Conservation (phyloP, 139 green algal genomes). For the Chlorella sp. region DNA sequence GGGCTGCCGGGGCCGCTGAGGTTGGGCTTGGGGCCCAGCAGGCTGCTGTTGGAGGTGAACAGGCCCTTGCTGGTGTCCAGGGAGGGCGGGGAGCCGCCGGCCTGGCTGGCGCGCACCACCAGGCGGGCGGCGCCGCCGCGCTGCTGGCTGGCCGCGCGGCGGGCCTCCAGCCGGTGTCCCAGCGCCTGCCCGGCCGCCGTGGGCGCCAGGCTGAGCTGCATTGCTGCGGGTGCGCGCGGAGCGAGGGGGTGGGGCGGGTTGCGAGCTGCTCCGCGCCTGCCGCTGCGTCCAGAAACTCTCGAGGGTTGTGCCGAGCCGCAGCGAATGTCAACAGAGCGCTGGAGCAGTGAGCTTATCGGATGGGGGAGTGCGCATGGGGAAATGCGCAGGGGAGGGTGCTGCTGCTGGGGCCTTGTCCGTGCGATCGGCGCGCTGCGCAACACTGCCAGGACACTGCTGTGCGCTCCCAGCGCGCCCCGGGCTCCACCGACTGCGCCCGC, state of each 20-base stretch:
- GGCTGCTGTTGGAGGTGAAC: slow-evolving; percentile 41
- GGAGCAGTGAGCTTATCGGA: too few relatives aligned
- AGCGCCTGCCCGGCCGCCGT: not conserved
- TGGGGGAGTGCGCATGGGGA: too few relatives aligned
- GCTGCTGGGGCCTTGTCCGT: too few relatives aligned
- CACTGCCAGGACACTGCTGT: too few relatives aligned
- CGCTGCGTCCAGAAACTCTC: too few relatives aligned
- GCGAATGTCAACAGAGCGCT: too few relatives aligned
- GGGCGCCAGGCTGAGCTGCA: not conserved
- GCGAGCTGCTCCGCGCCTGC: not conserved
- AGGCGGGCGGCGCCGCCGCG: not conserved
- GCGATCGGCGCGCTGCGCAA: too few relatives aligned
- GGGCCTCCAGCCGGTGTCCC: not conserved
- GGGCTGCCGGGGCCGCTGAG: not conserved
- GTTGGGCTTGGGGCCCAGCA: slow-evolving; percentile 38
- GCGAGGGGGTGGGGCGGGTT: not conserved
- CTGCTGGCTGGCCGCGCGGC: not conserved
- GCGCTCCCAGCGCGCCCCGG: too few relatives aligned
- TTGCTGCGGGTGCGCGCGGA: not conserved
- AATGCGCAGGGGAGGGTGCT: too few relatives aligned
- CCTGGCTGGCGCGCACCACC: slow-evolving; percentile 16
- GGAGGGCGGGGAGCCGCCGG: not conserved
- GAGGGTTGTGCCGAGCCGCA: too few relatives aligned
- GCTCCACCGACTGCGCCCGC: too few relatives aligned
- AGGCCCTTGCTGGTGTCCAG: slow-evolving; percentile 22